Percentiles rank a stretch among this genome's conserved stretches.
phyloP scores from a whole-genome alignment of 2,329 filamentous ascomycete species.

The Sclerotinia glacialis region DNA sequence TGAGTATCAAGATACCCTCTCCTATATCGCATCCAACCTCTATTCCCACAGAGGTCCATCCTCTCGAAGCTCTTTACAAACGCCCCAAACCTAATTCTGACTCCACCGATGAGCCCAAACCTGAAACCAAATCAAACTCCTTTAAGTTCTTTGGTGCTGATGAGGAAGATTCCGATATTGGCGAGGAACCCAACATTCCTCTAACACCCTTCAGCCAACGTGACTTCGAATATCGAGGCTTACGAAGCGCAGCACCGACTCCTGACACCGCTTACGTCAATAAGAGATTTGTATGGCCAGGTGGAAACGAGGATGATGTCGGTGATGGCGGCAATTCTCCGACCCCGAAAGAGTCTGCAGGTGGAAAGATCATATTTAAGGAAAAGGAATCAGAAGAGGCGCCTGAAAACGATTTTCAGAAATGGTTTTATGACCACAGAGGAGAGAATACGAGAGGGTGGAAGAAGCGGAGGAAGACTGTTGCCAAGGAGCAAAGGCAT shows the following conservation, averaged over 20 bases:
- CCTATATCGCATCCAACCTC: conserved; percentile 45
- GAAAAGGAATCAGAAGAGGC: conserved; percentile 25
- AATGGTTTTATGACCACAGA: conserved; percentile 67
- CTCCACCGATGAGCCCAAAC: conserved; percentile 34
- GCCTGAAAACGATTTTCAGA: conserved; percentile 54
- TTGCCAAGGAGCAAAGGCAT: conserved; percentile 64
- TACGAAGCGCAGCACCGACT: conserved; percentile 89
- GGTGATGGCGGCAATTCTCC: conserved; percentile 42
- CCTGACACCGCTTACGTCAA: conserved; percentile 84
- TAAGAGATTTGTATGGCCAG: conserved; percentile 58
- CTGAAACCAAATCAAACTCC: conserved; percentile 44
- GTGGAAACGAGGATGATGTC: conserved; percentile 45
- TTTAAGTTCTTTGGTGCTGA: conserved; percentile 78
- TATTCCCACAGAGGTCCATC: conserved; percentile 59
- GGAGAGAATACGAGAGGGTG: conserved; percentile 63
- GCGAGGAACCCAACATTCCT: conserved; percentile 51
- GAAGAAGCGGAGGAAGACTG: conserved; percentile 62
- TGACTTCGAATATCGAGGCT: conserved; percentile 70
- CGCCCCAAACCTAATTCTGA: conserved; percentile 50
- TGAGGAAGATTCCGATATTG: conserved; percentile 44
- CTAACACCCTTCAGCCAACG: conserved; percentile 80
- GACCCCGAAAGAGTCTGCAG: conserved; percentile 2
- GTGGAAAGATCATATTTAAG: conserved; percentile 28
- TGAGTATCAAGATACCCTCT: conserved; percentile 50
- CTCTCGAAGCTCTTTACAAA: conserved; percentile 91